Evolutionary conservation across 176 grass and related monocot species (phyloP).

Genomic region (Bonia amplexicaulis): DNA sequence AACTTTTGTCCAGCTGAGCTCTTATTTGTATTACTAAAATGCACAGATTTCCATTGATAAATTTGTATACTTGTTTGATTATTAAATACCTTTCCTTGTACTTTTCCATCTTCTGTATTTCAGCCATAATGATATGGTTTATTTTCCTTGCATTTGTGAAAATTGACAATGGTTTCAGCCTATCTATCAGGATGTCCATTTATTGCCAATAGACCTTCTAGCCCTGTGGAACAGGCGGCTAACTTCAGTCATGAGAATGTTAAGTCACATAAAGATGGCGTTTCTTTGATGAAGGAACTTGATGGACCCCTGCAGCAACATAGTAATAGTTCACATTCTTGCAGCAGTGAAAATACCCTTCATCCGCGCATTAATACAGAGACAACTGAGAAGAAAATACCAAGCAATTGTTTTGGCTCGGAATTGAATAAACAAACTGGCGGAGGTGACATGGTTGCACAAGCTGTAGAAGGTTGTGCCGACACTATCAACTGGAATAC

Average conservation of each 20-base stretch:
- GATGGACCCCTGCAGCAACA: conserved; percentile 7
- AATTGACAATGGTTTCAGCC: conserved; percentile 11
- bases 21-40: background rate
- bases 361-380: background rate
- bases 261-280: conserved; percentile 8
- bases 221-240: background rate
- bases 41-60: background rate
- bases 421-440: conserved; percentile 26
- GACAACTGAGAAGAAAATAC: conserved; percentile 20
- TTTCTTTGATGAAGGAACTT: conserved; percentile 13
- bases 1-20: background rate
- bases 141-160: conserved; percentile 2
- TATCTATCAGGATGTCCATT: conserved; percentile 34
- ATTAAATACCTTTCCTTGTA: conserved; percentile 9
- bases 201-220: conserved; percentile 14
- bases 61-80: background rate
- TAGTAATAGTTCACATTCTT: conserved; percentile 9
- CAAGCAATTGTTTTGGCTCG: background rate
- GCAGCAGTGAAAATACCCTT: conserved; percentile 24
- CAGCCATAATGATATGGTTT: background rate
- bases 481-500: conserved; percentile 47
- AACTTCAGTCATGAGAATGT: conserved; percentile 13
- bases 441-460: conserved; percentile 11
- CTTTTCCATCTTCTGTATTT: background rate
- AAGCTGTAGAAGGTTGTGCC: conserved; percentile 7